phyloP scores from a whole-genome alignment of 352 stramenopile genomes.

The Peronospora farinosa region DNA sequence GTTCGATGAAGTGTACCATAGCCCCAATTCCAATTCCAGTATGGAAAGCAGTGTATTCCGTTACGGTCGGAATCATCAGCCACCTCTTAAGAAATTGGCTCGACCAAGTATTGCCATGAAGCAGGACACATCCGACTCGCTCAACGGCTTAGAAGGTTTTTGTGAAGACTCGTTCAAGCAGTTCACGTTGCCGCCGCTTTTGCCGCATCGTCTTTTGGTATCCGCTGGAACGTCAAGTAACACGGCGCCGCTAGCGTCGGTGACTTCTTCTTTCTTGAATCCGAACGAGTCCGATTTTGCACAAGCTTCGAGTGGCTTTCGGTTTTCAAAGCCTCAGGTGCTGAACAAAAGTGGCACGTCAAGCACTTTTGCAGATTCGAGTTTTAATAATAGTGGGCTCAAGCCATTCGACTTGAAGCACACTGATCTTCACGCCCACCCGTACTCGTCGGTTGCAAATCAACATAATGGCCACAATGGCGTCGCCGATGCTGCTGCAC shows the following conservation, averaged over 20 bases:
- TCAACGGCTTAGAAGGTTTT: slow-evolving; percentile 47
- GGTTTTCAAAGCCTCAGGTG: slow-evolving; percentile 16
- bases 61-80: slow-evolving; percentile 37
- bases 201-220: slow-evolving; percentile 34
- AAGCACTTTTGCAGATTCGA: slow-evolving; percentile 5
- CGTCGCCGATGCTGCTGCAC: slow-evolving; percentile 27
- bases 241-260: not conserved
- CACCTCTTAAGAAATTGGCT: slow-evolving; percentile 47
- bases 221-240: slow-evolving; percentile 21
- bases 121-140: slow-evolving; percentile 17
- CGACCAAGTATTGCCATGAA: slow-evolving; percentile 22
- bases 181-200: slow-evolving; percentile 42
- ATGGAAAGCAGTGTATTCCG: slow-evolving; percentile 25
- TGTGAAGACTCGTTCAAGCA: slow-evolving; percentile 42
- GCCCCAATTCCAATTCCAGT: slow-evolving; percentile 20
- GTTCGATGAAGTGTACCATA: slow-evolving; percentile 29
- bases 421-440: slow-evolving; percentile 27
- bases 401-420: slow-evolving; percentile 30
- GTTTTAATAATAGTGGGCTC: slow-evolving; percentile 8
- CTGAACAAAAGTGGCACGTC: slow-evolving; percentile 12
- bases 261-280: slow-evolving; percentile 20
- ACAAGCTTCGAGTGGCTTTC: slow-evolving; percentile 30
- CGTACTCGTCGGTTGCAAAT: slow-evolving; percentile 17
- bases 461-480: slow-evolving; percentile 11
- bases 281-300: slow-evolving; percentile 12